A percentile compares a stretch with the other conserved stretches of the same genome.
Conservation (phyloP, 441 rosid genomes). For the Arabidopsis hybrid region DNA sequence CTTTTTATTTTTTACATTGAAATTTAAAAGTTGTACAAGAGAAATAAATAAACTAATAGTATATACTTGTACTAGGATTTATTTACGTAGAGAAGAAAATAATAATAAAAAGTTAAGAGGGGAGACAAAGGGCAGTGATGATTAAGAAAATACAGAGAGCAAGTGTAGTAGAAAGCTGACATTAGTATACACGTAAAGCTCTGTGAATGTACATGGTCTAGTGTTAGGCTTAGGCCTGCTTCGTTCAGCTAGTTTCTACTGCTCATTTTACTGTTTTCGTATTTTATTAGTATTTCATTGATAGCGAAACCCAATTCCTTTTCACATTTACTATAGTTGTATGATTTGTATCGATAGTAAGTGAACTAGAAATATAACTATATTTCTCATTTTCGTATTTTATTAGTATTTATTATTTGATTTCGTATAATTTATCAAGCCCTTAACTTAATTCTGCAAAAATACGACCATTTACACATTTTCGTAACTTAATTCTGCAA, state of each 20-base stretch:
- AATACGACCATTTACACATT: too few species aligned
- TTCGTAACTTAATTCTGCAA: too few species aligned
- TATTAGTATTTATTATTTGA: too few species aligned
- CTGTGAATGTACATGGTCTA: conserved; percentile 34
- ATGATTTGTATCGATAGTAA: not conserved
- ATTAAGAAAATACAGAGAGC: conserved; percentile 37
- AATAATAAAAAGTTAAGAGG: not conserved
- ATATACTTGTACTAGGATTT: conserved; percentile 42
- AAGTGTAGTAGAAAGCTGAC: conserved; percentile 42
- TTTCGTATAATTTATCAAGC: too few species aligned
- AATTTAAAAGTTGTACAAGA: conserved; percentile 23
- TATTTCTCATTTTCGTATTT: too few species aligned
- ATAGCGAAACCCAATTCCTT: conserved; percentile 27
- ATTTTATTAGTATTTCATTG: conserved; percentile 13
- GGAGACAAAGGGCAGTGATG: conserved; percentile 39
- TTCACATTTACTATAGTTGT: conserved; percentile 35
- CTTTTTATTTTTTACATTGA: conserved; percentile 4
- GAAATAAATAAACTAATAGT: not conserved
- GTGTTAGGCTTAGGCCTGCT: conserved; percentile 40
- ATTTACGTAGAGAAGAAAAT: conserved; percentile 2
- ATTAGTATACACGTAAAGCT: conserved; percentile 40
- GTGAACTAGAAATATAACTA: too few species aligned
- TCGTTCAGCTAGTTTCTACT: conserved; percentile 33
- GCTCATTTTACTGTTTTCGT: conserved; percentile 34
- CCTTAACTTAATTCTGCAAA: too few species aligned